Conservation (phyloP, 768 basidiomycete genomes). For the Lactarius quietus region DNA sequence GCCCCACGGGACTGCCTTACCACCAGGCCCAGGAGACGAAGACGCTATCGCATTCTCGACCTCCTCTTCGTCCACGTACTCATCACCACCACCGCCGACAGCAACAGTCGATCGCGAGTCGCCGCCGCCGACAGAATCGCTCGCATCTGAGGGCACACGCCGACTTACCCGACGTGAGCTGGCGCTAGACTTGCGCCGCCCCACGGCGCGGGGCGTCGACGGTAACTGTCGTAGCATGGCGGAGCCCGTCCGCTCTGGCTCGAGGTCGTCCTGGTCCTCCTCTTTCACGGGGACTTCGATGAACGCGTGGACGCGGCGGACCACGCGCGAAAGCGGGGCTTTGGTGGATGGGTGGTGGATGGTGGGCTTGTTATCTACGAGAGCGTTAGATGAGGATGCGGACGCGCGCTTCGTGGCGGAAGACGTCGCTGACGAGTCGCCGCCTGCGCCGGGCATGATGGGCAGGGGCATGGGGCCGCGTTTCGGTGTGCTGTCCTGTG, state of each 20-base stretch:
- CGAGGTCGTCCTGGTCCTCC: conserved; percentile 51
- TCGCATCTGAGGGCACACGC: conserved; percentile 20
- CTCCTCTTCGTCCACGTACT: conserved; percentile 26
- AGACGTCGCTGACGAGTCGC: conserved; percentile 25
- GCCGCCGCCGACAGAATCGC: conserved; percentile 48
- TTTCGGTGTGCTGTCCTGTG: conserved; percentile 24
- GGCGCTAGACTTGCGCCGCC: conserved; percentile 33
- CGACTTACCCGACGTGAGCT: conserved; percentile 22
- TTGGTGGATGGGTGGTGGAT: conserved; percentile 11
- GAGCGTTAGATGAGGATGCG: conserved; percentile 19
- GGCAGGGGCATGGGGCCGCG: conserved; percentile 12
- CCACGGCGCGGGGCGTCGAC: conserved; percentile 6
- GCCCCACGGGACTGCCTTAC: conserved; percentile 15
- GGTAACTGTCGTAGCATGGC: neutral
- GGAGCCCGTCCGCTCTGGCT: conserved; percentile 4
- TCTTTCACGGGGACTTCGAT: conserved; percentile 61
- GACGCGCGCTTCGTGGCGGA: conserved; percentile 29
- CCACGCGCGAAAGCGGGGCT: conserved; percentile 35
- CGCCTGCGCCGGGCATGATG: conserved; percentile 5
- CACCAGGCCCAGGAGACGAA: neutral
- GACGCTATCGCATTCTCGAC: conserved; percentile 15
- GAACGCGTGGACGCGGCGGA: conserved; percentile 62
- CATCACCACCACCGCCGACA: conserved; percentile 15
- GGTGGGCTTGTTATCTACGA: conserved; percentile 14
- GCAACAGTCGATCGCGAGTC: too few relatives aligned